These are phyloP conservation scores for Penicillium flavigenum DNA, from an alignment of 495 filamentous ascomycete genomes.

Conservation along the genomic window DNA sequence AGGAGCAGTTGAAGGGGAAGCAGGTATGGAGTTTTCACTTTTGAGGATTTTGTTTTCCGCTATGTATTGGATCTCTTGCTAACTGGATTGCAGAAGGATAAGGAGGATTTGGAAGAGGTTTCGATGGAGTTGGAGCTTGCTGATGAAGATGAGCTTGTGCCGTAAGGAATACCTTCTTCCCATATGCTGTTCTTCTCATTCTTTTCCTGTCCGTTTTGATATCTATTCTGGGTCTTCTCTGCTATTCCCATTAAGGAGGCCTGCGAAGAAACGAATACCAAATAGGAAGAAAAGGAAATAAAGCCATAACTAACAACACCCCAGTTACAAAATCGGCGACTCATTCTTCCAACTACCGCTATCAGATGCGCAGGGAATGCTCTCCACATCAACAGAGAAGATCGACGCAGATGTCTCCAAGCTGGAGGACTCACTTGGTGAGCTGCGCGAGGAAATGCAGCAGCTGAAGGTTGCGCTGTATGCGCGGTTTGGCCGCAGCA, in stretches of 20 bases:
- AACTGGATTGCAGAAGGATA: conserved; percentile 73
- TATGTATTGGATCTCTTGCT: conserved; percentile 1
- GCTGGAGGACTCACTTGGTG: conserved; percentile 72
- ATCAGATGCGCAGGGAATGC: conserved; percentile 78
- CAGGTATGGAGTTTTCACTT: conserved; percentile 56
- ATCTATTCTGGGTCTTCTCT: not conserved
- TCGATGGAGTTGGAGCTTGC: conserved; percentile 88
- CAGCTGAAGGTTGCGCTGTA: conserved; percentile 88
- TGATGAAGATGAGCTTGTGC: conserved; percentile 90
- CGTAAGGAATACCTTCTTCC: conserved; percentile 53
- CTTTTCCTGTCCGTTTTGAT: not conserved
- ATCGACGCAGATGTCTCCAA: conserved; percentile 72
- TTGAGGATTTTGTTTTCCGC: not conserved
- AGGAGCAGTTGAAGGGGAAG: conserved; percentile 80
- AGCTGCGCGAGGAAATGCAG: conserved; percentile 79
- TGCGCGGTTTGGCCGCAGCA: conserved; percentile 88
- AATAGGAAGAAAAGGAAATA: not conserved
- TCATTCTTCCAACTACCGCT: conserved; percentile 86
- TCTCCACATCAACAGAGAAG: conserved; percentile 65
- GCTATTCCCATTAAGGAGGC: not conserved
- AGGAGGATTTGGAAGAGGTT: conserved; percentile 94
- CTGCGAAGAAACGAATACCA: not conserved
- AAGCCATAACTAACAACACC: conserved; percentile 1
- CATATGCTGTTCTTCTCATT: not conserved
- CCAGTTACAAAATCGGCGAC: conserved; percentile 94